Evolutionary conservation across 495 filamentous ascomycete genomes (phyloP), one percentile per base, ranked within the genome.

Genomic region (Trichoderma reesei): DNA sequence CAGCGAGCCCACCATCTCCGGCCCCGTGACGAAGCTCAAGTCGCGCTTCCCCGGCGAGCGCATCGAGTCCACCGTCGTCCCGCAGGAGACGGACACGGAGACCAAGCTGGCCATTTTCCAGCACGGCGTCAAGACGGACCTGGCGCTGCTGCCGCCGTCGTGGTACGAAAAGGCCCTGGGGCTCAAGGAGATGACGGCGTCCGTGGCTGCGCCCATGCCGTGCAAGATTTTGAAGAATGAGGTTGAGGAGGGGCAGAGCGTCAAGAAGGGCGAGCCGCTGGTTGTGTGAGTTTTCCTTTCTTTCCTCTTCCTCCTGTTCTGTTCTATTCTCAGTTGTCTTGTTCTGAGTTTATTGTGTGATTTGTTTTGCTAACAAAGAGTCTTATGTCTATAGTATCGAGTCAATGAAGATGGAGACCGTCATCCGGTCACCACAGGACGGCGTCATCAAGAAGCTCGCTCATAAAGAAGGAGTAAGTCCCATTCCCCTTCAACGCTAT

Each of bases 321-420:
- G 16, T 18, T 20, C 4, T n/a, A 26, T 36, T 6, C 9, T 5
- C 9, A 13, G 60, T 70, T 41, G 18, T 41, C n/a, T n/a, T n/a
- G n/a, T n/a, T n/a, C n/a, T n/a, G n/a, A n/a, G n/a, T n/a, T n/a
- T n/a, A n/a, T n/a, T n/a, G n/a, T n/a, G n/a, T n/a, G n/a, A n/a
- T n/a, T n/a, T n/a, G n/a, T n/a, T n/a, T n/a, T n/a, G 14, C 31
- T 60, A 41, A 59, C 5, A 11, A 18, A 18, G n/a, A n/a, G n/a
- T n/a, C n/a, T n/a, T n/a, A 34, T n/a, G 2, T 39, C 9, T 61
- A 11, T 56, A 81, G 82, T 1, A 96, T 98, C 71, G 94, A 98
- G 76, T 97, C 93, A 64, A 98, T 98, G 94, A 98, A 98, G 82
- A 98, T 98, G 94, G 94, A 98, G 76, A 98, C 91, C 39, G 91